These are phyloP conservation scores for Leccinum boreale DNA, from an alignment of 768 basidiomycete genomes.

Conservation along the genomic window DNA sequence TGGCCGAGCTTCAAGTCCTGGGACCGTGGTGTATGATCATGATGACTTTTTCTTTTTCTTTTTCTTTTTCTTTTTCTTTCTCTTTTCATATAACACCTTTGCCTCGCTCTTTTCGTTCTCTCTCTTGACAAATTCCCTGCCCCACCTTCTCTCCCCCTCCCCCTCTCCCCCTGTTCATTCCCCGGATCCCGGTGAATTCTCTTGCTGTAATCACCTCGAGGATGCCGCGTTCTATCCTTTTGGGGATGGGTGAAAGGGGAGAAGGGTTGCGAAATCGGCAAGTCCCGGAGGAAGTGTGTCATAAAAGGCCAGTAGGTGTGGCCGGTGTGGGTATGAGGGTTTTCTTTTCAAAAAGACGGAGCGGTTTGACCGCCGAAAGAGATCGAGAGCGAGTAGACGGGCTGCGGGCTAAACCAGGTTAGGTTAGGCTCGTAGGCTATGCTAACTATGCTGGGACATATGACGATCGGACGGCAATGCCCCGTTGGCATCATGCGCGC, in stretches of 20 bases:
- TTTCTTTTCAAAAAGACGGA: neutral
- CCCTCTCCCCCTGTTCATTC: neutral
- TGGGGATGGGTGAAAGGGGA: neutral
- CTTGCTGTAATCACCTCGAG: constrained; percentile 31
- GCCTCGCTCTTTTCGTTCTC: neutral
- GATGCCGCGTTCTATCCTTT: constrained; percentile 18
- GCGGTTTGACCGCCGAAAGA: neutral
- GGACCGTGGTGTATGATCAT: neutral
- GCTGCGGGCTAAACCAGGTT: neutral
- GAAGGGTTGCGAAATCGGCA: neutral
- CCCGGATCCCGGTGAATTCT: constrained; percentile 7
- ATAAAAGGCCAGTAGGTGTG: neutral
- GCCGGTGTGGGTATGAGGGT: constrained; percentile 16
- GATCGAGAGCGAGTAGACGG: neutral
- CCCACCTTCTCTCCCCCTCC: neutral
- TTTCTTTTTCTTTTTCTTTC: neutral
- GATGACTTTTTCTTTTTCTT: neutral
- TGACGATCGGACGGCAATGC: neutral
- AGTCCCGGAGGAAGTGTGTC: neutral
- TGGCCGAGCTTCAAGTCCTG: neutral
- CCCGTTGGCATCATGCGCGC: neutral
- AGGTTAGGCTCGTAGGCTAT: neutral
- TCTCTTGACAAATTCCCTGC: constrained; percentile 4
- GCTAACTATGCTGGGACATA: neutral
- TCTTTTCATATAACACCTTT: constrained; percentile 7